phyloP scores from a whole-genome alignment of 257 asterid genomes.

The Ligustrum vulgare region DNA sequence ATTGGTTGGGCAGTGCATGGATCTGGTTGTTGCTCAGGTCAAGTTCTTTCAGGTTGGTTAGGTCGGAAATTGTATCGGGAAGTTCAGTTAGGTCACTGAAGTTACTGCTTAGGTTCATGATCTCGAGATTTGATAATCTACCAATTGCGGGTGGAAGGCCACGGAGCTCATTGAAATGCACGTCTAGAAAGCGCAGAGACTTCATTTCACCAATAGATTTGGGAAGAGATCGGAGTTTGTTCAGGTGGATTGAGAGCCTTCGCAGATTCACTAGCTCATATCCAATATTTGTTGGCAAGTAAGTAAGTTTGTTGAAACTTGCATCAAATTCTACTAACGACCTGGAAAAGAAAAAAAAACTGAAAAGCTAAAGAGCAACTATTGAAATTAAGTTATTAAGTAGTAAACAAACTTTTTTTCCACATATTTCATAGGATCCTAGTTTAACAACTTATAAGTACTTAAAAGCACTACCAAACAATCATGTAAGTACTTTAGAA shows the following conservation, averaged over 20 bases:
- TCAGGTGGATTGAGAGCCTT: constrained; percentile 58
- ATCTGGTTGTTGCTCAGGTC: constrained; percentile 96
- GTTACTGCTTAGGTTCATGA: constrained; percentile 73
- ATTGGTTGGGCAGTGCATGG: constrained; percentile 58
- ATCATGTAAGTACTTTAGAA: background rate
- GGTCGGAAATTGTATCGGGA: constrained; percentile 72
- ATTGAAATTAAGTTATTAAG: background rate
- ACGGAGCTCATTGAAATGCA: constrained; percentile 78
- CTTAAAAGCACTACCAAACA: background rate
- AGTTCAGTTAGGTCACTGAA: constrained; percentile 77
- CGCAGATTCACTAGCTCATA: constrained; percentile 57
- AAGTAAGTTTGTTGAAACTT: constrained; percentile 72
- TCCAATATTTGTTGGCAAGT: constrained; percentile 88
- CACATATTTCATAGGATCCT: background rate
- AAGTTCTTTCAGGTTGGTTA: constrained; percentile 69
- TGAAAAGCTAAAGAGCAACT: constrained; percentile 7
- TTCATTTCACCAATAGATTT: constrained; percentile 80
- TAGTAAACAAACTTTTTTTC: background rate
- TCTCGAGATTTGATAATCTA: constrained; percentile 61
- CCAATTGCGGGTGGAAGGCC: constrained; percentile 73
- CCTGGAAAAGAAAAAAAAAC: constrained; percentile 39
- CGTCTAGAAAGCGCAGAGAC: constrained; percentile 56
- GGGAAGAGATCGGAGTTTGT: constrained; percentile 82
- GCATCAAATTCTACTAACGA: constrained; percentile 69
- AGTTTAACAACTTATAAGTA: background rate